Evolutionary conservation across 805 yeast genomes (phyloP).

Genomic region (Ogataea ganodermae): DNA sequence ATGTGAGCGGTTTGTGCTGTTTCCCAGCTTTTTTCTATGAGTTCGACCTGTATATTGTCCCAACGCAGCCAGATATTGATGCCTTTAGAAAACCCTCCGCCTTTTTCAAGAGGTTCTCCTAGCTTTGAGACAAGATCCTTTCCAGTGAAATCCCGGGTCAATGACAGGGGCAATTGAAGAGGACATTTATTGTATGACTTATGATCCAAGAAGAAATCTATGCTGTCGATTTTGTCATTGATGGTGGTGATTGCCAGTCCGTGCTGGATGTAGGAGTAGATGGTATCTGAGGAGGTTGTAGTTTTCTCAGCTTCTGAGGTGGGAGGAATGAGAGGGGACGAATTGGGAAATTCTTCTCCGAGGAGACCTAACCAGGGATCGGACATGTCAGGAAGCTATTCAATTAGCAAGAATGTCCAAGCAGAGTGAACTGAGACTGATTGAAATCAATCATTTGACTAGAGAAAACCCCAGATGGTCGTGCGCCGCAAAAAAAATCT

Average conservation of each 20-base stretch:
- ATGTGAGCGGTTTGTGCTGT: slow-evolving; percentile 32
- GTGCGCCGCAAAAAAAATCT: neutral
- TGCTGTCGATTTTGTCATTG: slow-evolving; percentile 30
- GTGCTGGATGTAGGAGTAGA: slow-evolving; percentile 25
- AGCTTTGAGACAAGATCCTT: slow-evolving; percentile 32
- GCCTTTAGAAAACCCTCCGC: slow-evolving; percentile 38
- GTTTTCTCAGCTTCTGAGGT: neutral
- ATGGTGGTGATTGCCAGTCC: slow-evolving; percentile 26
- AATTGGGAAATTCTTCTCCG: slow-evolving; percentile 1
- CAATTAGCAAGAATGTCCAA: neutral
- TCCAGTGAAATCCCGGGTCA: slow-evolving; percentile 26
- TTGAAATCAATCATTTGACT: too few relatives aligned
- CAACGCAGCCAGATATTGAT: slow-evolving; percentile 45
- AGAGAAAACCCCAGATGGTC: too few relatives aligned
- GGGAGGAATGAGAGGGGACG: neutral
- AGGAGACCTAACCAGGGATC: slow-evolving; percentile 11
- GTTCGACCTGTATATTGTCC: slow-evolving; percentile 37
- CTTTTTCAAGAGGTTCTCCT: slow-evolving; percentile 45
- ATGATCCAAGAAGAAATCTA: slow-evolving; percentile 37
- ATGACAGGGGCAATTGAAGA: slow-evolving; percentile 22
- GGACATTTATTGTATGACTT: slow-evolving; percentile 17
- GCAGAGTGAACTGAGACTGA: too few relatives aligned
- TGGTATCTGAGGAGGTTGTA: neutral
- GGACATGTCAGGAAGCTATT: neutral
- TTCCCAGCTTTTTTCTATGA: slow-evolving; percentile 40